Evolutionary conservation across 257 asterid genomes (phyloP).

Genomic region (Solanum piurae): DNA sequence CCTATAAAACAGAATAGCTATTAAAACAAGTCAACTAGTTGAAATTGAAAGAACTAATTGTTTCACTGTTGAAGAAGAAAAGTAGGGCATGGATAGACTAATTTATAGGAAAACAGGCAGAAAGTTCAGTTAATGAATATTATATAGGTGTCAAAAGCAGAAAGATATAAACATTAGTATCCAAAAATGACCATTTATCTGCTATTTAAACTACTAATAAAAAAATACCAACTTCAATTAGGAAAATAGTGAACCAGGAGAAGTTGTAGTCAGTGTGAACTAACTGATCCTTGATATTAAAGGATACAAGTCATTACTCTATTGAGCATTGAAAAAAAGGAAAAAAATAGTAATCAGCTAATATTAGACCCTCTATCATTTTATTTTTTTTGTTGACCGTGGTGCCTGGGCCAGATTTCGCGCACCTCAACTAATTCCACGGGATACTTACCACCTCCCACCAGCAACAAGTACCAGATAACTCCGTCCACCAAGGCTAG

Average conservation of each 20-base stretch:
- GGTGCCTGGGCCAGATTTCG: background rate
- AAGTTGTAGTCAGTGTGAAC: background rate
- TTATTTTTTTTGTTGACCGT: background rate
- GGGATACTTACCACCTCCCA: background rate
- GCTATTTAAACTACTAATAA: background rate
- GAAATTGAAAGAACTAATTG: background rate
- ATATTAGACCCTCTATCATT: background rate
- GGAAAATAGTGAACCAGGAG: background rate
- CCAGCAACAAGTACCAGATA: background rate
- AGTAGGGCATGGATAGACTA: background rate
- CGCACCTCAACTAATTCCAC: background rate
- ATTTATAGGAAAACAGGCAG: background rate
- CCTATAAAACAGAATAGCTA: constrained; percentile 38
- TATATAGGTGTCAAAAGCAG: background rate
- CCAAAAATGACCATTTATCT: background rate
- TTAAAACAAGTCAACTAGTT: background rate
- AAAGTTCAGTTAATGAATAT: background rate
- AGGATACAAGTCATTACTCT: background rate
- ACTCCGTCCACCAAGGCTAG: background rate
- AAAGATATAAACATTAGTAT: background rate
- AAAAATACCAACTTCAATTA: background rate
- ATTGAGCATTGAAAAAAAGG: background rate
- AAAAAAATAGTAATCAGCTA: background rate
- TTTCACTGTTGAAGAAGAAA: background rate
- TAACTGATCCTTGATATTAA: background rate